Evolutionary conservation across 2,329 filamentous ascomycete species (phyloP).

Genomic region (Fusarium dimerum): DNA sequence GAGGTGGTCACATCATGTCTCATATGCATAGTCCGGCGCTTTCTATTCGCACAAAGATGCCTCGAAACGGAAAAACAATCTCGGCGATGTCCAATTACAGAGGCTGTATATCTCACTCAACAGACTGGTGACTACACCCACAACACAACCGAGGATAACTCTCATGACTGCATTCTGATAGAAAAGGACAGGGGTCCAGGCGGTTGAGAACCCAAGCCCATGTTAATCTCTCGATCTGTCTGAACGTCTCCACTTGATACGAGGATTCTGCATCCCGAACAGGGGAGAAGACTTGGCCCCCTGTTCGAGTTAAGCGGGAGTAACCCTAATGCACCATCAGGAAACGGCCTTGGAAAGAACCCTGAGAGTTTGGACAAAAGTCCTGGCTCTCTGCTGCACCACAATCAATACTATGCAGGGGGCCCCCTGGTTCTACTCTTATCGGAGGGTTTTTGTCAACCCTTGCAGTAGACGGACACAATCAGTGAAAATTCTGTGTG

Average conservation of each 20-base stretch:
- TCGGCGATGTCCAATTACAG: conserved; percentile 1
- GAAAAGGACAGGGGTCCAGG: not conserved
- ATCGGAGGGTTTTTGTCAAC: too few relatives aligned
- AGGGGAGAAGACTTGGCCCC: not conserved
- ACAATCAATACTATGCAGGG: too few relatives aligned
- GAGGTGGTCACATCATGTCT: conserved; percentile 5
- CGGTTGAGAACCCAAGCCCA: conserved; percentile 1
- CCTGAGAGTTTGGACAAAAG: too few relatives aligned
- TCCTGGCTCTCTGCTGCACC: too few relatives aligned
- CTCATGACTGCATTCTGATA: too few relatives aligned
- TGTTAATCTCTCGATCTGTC: conserved; percentile 8
- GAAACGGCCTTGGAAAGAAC: too few relatives aligned
- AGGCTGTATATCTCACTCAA: not conserved
- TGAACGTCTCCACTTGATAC: not conserved
- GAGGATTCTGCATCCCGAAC: not conserved
- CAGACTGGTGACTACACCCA: not conserved
- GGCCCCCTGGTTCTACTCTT: too few relatives aligned
- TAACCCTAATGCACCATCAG: too few relatives aligned
- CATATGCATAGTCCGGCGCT: not conserved
- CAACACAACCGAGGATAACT: not conserved
- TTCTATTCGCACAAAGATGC: too few relatives aligned
- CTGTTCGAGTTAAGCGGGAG: not conserved
- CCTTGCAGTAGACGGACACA: too few relatives aligned
- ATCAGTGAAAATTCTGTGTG: too few relatives aligned
- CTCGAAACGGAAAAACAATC: not conserved